phyloP scores from a whole-genome alignment of 2,329 filamentous ascomycete genomes.

The Talaromyces sp. region DNA sequence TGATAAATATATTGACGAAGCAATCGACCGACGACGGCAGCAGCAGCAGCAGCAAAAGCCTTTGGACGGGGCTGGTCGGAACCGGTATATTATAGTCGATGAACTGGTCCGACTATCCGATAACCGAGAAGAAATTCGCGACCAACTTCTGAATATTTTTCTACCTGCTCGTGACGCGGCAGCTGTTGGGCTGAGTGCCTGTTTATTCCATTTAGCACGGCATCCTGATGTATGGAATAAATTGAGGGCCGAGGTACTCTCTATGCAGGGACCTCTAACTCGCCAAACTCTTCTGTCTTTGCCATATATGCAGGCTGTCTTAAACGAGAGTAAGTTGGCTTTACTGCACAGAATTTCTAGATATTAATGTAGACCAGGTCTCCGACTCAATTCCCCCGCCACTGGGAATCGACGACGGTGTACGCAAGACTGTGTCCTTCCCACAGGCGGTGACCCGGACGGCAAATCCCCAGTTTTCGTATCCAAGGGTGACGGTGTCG shows the following conservation, averaged over 20 bases:
- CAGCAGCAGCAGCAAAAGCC: not conserved
- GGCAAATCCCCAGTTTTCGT: conserved; percentile 25
- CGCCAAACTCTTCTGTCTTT: not conserved
- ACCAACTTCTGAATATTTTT: conserved; percentile 48
- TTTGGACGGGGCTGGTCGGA: not conserved
- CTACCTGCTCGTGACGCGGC: conserved; percentile 52
- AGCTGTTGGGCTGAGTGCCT: conserved; percentile 26
- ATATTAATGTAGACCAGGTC: not conserved
- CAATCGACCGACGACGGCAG: not conserved
- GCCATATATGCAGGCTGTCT: conserved; percentile 5
- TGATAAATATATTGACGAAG: conserved; percentile 5
- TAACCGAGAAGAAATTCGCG: conserved; percentile 12
- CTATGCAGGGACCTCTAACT: not conserved
- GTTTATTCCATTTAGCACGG: conserved; percentile 36
- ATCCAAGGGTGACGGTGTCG: conserved; percentile 12
- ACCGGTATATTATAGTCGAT: not conserved
- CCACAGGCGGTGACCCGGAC: conserved; percentile 53
- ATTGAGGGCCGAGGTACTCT: conserved; percentile 2
- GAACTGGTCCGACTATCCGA: not conserved
- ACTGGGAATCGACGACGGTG: conserved; percentile 1
- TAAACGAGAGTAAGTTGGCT: conserved; percentile 2
- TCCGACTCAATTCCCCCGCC: conserved; percentile 1
- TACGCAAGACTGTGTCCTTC: conserved; percentile 15
- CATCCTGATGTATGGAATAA: conserved; percentile 15
- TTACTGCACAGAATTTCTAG: not conserved